A percentile compares a stretch with the other conserved stretches of the same genome.
Evolutionary conservation across 306 rosid genomes (phyloP).

Genomic region (Sicyos edulis): DNA sequence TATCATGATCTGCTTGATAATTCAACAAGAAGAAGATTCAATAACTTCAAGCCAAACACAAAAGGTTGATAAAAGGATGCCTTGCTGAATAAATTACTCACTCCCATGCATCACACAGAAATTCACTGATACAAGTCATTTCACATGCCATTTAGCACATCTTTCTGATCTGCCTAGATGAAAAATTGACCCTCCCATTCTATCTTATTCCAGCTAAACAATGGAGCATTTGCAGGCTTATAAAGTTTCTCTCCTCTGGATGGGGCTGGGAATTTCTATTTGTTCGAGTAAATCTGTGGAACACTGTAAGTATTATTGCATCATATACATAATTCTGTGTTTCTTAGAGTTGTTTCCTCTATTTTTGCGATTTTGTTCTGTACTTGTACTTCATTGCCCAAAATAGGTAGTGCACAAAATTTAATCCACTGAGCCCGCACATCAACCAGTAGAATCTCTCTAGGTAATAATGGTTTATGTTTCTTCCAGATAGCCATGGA

Average conservation of each 20-base stretch:
- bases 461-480: constrained; percentile 55
- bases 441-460: constrained; percentile 86
- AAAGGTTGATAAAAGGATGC: background rate
- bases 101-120: constrained; percentile 3
- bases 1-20: too few species aligned
- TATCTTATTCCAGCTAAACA: too few species aligned
- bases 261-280: background rate
- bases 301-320: constrained; percentile 2
- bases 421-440: constrained; percentile 77
- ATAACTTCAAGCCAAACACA: background rate
- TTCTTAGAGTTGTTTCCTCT: background rate
- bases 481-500: constrained; percentile 71
- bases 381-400: constrained; percentile 72
- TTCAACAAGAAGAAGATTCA: background rate
- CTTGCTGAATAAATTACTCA: background rate
- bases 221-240: too few species aligned
- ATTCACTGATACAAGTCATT: background rate
- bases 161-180: background rate
- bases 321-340: background rate
- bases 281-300: constrained; percentile 12
- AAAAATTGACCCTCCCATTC: too few species aligned
- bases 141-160: background rate
- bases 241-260: background rate
- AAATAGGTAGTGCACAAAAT: constrained; percentile 69
- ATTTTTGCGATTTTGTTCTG: constrained; percentile 36